A percentile compares a stretch with the other conserved stretches of the same genome.
Evolutionary conservation across 345 rosid species (phyloP).

Genomic region (Citrus cavaleriei): DNA sequence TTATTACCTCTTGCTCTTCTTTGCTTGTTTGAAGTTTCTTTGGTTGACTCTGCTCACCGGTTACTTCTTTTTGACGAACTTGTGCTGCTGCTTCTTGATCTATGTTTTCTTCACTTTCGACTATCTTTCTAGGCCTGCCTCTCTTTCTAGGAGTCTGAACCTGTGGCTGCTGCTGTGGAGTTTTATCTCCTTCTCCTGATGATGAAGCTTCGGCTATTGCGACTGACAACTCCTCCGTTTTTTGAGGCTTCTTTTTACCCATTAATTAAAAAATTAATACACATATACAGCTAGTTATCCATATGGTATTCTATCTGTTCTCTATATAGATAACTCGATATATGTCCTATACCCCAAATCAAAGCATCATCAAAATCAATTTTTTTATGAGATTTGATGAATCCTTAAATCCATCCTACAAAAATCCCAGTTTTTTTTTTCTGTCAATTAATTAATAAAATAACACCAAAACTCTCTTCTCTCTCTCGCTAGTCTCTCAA

Average conservation of each 20-base stretch:
- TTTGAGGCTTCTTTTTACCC: constrained; percentile 78
- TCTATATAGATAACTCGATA: too few species aligned
- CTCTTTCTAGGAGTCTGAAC: constrained; percentile 54
- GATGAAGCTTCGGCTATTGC: constrained; percentile 62
- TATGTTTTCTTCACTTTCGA: constrained; percentile 29
- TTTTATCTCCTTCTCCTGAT: constrained; percentile 27
- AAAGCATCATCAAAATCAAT: constrained; percentile 2
- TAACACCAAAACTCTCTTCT: not conserved
- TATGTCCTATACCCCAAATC: not conserved
- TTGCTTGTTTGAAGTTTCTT: constrained; percentile 33
- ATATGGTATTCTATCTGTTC: not conserved
- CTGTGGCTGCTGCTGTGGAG: constrained; percentile 23
- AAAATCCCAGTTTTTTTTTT: not conserved
- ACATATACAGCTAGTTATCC: not conserved
- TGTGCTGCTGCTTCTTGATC: constrained; percentile 5
- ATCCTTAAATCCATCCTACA: constrained; percentile 6
- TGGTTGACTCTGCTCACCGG: constrained; percentile 4
- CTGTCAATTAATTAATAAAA: not conserved
- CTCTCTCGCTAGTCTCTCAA: not conserved
- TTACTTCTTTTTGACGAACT: constrained; percentile 10
- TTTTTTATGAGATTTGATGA: not conserved
- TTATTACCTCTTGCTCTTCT: constrained; percentile 12
- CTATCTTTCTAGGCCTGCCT: constrained; percentile 84
- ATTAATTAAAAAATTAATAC: constrained; percentile 19
- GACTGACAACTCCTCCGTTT: constrained; percentile 65